Conservation (phyloP, 2,329 filamentous ascomycete species). For the Trichothecium sympodiale region DNA sequence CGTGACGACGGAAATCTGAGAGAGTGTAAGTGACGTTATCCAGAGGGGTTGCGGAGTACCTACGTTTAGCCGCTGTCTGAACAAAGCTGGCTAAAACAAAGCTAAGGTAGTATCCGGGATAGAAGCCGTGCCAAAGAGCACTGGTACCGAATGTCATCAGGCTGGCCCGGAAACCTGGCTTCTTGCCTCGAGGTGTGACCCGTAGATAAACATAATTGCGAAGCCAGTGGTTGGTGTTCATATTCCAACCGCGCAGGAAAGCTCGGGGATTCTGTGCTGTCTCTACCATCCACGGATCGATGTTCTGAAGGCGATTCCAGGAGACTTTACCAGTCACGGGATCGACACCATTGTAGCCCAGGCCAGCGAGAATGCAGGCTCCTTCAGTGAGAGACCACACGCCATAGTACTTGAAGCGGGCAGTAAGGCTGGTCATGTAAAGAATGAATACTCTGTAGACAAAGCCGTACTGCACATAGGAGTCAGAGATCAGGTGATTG, state of each 20-base stretch:
- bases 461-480: conserved; percentile 58
- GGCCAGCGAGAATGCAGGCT: conserved; percentile 82
- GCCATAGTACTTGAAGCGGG: conserved; percentile 89
- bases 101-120: conserved; percentile 87
- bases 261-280: conserved; percentile 85
- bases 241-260: conserved; percentile 92
- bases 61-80: conserved; percentile 90
- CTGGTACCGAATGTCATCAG: conserved; percentile 90
- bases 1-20: conserved; percentile 73
- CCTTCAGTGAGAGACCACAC: conserved; percentile 92
- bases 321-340: conserved; percentile 71
- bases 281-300: conserved; percentile 78
- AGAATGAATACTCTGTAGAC: conserved; percentile 65
- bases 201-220: conserved; percentile 92
- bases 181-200: conserved; percentile 89
- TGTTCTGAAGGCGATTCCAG: conserved; percentile 83
- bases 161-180: conserved; percentile 90
- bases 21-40: conserved; percentile 5
- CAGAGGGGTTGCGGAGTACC: conserved; percentile 20
- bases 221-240: conserved; percentile 96
- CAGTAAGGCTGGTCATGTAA: conserved; percentile 72
- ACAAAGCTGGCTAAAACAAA: conserved; percentile 86
- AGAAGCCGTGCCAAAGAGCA: conserved; percentile 97
- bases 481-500: conserved; percentile 50
- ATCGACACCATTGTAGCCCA: conserved; percentile 92